Conservation (phyloP, 805 yeast genomes). For the Monosporozyma servazzii region DNA sequence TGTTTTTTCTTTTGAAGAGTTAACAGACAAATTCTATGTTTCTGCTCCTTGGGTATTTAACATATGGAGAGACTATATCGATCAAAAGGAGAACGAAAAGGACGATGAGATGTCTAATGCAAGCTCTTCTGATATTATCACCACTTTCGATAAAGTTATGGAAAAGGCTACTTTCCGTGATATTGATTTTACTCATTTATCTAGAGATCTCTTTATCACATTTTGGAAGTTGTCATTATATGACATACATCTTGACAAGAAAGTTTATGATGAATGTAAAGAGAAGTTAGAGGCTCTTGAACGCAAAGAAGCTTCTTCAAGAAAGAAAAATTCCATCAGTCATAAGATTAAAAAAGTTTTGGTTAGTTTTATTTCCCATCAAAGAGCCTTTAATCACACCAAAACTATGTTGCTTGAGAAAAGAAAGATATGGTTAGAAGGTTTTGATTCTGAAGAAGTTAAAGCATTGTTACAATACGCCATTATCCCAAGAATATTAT, state of each 20-base stretch:
- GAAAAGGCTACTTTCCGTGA: slow-evolving; percentile 11
- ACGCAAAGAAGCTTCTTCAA: slow-evolving; percentile 7
- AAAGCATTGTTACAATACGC: slow-evolving; percentile 49
- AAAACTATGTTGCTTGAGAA: slow-evolving; percentile 6
- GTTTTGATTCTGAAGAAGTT: slow-evolving; percentile 16
- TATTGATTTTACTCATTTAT: slow-evolving; percentile 24
- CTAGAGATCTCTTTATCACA: slow-evolving; percentile 39
- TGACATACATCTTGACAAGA: slow-evolving; percentile 51
- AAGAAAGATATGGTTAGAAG: slow-evolving; percentile 11
- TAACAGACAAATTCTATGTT: slow-evolving; percentile 37
- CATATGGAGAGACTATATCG: slow-evolving; percentile 53
- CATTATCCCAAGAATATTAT: slow-evolving; percentile 64
- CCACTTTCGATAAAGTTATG: slow-evolving; percentile 8
- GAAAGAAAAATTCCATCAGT: slow-evolving; percentile 12
- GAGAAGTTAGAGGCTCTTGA: slow-evolving; percentile 10
- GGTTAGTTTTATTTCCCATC: slow-evolving; percentile 16
- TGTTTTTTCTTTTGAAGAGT: slow-evolving; percentile 35
- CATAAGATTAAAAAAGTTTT: slow-evolving; percentile 13
- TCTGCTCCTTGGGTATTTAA: slow-evolving; percentile 63
- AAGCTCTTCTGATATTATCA: neutral
- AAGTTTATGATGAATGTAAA: slow-evolving; percentile 41
- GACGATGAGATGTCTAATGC: slow-evolving; percentile 1
- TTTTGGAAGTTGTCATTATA: slow-evolving; percentile 72
- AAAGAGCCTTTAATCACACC: slow-evolving; percentile 11
- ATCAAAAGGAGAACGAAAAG: slow-evolving; percentile 15